These are phyloP conservation scores for Emmonsia crescens DNA, from an alignment of 2,329 filamentous ascomycete genomes.

Conservation along the genomic window DNA sequence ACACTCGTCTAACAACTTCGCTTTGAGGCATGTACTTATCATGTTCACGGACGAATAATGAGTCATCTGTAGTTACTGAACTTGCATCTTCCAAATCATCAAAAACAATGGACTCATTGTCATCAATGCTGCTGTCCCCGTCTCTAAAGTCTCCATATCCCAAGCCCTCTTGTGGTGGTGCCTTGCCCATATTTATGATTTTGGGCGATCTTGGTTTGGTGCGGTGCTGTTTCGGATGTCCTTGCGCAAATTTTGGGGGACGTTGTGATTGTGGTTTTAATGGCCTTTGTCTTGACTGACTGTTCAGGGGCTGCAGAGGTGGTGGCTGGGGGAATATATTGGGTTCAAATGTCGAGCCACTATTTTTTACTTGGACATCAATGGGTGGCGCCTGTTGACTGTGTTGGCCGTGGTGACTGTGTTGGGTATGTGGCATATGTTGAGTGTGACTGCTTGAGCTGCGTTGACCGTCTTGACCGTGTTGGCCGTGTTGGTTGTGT, in stretches of 20 bases:
- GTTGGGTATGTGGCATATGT: background rate
- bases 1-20: constrained; percentile 15
- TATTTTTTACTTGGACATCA: background rate
- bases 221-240: constrained; percentile 1
- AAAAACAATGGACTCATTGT: constrained; percentile 21
- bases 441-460: background rate
- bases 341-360: background rate
- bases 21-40: constrained; percentile 12
- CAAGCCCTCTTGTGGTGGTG: constrained; percentile 5
- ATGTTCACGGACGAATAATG: constrained; percentile 14
- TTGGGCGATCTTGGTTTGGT: constrained; percentile 1
- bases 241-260: background rate
- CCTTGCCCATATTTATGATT: constrained; percentile 10
- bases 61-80: constrained; percentile 16
- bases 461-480: no score
- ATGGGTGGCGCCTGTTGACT: background rate
- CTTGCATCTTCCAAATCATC: constrained; percentile 21
- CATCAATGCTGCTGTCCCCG: constrained; percentile 18
- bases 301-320: background rate
- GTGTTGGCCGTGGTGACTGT: background rate
- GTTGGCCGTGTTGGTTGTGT: no score
- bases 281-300: background rate
- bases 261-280: background rate
- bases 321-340: background rate
- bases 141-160: constrained; percentile 12